Percentiles rank a stretch among this genome's conserved stretches.
phyloP scores from a whole-genome alignment of 2,329 filamentous ascomycete species.

The Aspergillus sclerotialis region DNA sequence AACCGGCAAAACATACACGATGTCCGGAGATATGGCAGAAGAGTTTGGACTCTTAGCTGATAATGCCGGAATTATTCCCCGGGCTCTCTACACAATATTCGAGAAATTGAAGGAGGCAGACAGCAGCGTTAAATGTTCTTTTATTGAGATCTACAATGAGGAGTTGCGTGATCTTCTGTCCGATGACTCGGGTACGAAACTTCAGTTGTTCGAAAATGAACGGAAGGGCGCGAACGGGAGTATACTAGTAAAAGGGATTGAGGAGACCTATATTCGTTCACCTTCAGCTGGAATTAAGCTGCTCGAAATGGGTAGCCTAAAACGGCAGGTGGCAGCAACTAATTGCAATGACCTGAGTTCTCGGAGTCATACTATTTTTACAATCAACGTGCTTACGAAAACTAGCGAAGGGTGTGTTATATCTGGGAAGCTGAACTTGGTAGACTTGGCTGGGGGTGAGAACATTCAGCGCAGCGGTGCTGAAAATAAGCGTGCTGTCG shows the following conservation, averaged over 20 bases:
- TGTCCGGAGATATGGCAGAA: constrained; percentile 96
- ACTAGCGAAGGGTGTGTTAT: constrained; percentile 84
- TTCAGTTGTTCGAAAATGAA: constrained; percentile 89
- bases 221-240: constrained; percentile 63
- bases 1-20: constrained; percentile 97
- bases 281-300: constrained; percentile 82
- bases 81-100: constrained; percentile 82
- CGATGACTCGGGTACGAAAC: constrained; percentile 69
- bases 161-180: constrained; percentile 87
- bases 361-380: constrained; percentile 95
- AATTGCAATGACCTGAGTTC: constrained; percentile 98
- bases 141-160: constrained; percentile 98
- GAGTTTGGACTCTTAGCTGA: constrained; percentile 80
- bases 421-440: constrained; percentile 89
- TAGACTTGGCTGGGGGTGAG: constrained; percentile 93
- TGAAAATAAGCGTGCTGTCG: constrained; percentile 93
- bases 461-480: constrained; percentile 96
- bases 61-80: constrained; percentile 88
- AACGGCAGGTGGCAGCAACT: constrained; percentile 96
- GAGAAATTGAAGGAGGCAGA: constrained; percentile 76
- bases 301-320: constrained; percentile 81
- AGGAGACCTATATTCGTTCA: constrained; percentile 84
- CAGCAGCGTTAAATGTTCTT: constrained; percentile 91
- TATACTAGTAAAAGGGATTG: constrained; percentile 94
- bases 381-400: constrained; percentile 77